Evolutionary conservation across 2,329 filamentous ascomycete genomes (phyloP).

Genomic region (Drechslerella coelobrocha): DNA sequence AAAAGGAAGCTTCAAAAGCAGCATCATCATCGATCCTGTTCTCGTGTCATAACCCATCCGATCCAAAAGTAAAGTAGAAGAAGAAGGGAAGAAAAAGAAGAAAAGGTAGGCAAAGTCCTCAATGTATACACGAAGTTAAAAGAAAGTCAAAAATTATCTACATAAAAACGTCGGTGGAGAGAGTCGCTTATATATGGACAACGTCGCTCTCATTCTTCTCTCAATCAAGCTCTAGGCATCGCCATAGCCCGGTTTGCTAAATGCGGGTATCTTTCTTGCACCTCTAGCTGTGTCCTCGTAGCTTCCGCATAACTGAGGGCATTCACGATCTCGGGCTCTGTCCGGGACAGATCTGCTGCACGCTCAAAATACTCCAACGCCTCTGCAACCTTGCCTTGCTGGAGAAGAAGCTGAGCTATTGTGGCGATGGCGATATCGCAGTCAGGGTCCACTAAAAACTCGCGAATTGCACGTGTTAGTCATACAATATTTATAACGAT

Average conservation of each 20-base stretch:
- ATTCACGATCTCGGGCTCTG: slow-evolving; percentile 94
- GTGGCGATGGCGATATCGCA: slow-evolving; percentile 98
- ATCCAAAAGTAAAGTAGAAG: background rate
- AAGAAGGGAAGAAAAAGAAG: background rate
- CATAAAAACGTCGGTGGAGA: slow-evolving; percentile 17
- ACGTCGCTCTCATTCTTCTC: background rate
- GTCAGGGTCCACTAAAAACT: slow-evolving; percentile 83
- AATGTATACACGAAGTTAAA: slow-evolving; percentile 49
- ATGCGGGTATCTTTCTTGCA: slow-evolving; percentile 84
- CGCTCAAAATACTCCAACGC: slow-evolving; percentile 97
- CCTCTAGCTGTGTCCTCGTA: slow-evolving; percentile 89
- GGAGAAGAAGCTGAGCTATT: slow-evolving; percentile 95
- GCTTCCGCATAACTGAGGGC: slow-evolving; percentile 96
- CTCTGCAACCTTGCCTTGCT: slow-evolving; percentile 95
- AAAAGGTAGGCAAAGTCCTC: slow-evolving; percentile 3
- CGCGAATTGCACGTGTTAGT: slow-evolving; percentile 33
- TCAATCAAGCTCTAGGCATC: slow-evolving; percentile 19
- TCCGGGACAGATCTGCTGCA: slow-evolving; percentile 90
- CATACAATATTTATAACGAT: slow-evolving; percentile 39
- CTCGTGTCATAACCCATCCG: background rate
- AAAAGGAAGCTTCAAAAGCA: background rate
- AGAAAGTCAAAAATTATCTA: slow-evolving; percentile 50
- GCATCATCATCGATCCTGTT: background rate
- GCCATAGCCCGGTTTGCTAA: slow-evolving; percentile 67
- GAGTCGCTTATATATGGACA: background rate